Percentiles rank a stretch among this genome's conserved stretches.
Evolutionary conservation across 2,329 filamentous ascomycete species (phyloP).

Genomic region (Coniochaeta pulveracea): DNA sequence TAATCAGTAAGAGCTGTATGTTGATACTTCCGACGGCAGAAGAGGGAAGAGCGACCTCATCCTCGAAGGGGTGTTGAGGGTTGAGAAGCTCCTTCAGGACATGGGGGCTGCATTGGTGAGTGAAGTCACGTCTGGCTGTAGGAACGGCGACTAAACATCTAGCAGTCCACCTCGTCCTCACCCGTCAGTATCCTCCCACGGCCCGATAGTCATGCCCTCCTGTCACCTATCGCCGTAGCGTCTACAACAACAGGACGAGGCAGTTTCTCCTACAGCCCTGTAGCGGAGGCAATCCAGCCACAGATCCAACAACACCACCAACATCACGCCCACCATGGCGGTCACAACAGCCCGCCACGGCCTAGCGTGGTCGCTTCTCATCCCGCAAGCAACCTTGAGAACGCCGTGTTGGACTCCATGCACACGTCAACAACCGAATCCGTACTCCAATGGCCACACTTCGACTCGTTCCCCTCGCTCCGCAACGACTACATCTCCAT

Average conservation of each 20-base stretch:
- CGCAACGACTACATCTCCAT: constrained; percentile 30
- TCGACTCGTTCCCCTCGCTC: constrained; percentile 30
- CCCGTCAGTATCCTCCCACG: no score
- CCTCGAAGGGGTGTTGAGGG: constrained; percentile 34
- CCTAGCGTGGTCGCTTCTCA: constrained; percentile 14
- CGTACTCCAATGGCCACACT: constrained; percentile 38
- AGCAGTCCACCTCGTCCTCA: no score
- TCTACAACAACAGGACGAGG: constrained; percentile 5
- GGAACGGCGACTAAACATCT: no score
- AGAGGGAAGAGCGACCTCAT: constrained; percentile 40
- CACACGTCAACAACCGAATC: constrained; percentile 39
- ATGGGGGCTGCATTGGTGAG: no score
- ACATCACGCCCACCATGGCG: constrained; percentile 5
- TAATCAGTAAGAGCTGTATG: not conserved
- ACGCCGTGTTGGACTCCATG: constrained; percentile 36
- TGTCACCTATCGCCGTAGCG: not conserved
- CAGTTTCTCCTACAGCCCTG: constrained; percentile 11
- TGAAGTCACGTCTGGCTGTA: no score
- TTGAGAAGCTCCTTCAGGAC: constrained; percentile 33
- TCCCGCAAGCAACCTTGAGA: constrained; percentile 22
- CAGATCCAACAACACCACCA: not conserved
- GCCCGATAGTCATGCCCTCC: not conserved
- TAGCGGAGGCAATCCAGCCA: constrained; percentile 7
- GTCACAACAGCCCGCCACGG: constrained; percentile 10
- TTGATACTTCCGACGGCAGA: constrained; percentile 12